Percentiles rank a stretch among this genome's conserved stretches.
phyloP scores from a whole-genome alignment of 2,329 filamentous ascomycete genomes.

The Epichloe aotearoae region DNA sequence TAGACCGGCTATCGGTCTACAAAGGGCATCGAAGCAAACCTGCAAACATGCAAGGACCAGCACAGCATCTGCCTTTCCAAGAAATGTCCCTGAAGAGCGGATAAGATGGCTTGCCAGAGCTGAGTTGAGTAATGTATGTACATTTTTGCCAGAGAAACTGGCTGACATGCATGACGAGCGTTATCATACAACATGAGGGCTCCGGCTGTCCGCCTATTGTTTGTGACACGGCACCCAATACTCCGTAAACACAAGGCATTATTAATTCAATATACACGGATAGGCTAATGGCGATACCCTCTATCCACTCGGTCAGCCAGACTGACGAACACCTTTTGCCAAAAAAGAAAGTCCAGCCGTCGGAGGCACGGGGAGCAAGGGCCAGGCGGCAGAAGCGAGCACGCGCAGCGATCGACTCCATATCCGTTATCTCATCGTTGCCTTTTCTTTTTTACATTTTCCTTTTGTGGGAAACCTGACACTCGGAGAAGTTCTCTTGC shows the following conservation, averaged over 20 bases:
- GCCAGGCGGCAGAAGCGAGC: neutral
- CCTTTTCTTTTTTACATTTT: neutral
- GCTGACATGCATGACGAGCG: neutral
- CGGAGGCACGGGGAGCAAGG: neutral
- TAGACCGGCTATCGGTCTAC: neutral
- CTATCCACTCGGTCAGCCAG: neutral
- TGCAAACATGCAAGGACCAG: slow-evolving; percentile 2
- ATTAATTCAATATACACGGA: neutral
- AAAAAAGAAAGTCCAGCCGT: neutral
- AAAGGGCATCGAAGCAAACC: neutral
- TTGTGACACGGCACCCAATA: neutral
- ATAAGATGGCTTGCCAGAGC: neutral
- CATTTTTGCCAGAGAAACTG: neutral
- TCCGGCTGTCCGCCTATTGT: neutral
- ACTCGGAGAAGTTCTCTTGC: neutral
- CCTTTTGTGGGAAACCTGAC: neutral
- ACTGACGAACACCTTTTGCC: neutral
- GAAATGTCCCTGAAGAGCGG: neutral
- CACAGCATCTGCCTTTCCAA: neutral
- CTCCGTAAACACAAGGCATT: no score
- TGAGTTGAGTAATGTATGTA: neutral
- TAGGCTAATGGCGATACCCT: neutral
- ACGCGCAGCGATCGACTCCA: neutral
- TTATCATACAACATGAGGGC: neutral
- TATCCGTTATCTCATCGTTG: neutral